Evolutionary conservation across 225 moss, liverwort and hornwort genomes (phyloP).

Genomic region (Sphagnum tenellum): DNA sequence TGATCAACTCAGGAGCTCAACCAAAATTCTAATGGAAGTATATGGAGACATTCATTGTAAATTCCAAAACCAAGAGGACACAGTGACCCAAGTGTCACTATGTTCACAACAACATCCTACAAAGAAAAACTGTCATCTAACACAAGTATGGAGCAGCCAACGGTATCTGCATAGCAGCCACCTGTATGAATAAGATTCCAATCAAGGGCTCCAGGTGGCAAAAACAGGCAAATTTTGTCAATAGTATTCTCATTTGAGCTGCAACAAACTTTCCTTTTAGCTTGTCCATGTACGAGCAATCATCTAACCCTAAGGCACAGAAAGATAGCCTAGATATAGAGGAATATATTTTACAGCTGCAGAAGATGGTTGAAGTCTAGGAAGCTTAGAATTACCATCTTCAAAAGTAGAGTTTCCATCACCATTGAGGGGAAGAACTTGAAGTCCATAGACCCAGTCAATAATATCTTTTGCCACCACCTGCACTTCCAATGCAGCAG

Average conservation of each 20-base stretch:
- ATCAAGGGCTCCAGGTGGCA: too few species aligned
- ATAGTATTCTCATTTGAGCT: too few species aligned
- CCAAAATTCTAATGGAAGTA: not conserved
- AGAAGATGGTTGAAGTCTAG: not conserved
- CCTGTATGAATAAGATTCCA: too few species aligned
- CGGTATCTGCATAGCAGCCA: too few species aligned
- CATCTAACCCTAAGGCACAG: too few species aligned
- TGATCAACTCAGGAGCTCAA: not conserved
- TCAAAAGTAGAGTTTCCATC: constrained; percentile 24
- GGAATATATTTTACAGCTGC: not conserved
- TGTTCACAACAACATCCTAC: too few species aligned
- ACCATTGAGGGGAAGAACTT: constrained; percentile 66
- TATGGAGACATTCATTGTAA: not conserved
- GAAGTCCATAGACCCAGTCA: constrained; percentile 86
- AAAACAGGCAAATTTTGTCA: too few species aligned
- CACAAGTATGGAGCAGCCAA: too few species aligned
- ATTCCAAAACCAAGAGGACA: not conserved
- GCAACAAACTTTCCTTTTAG: too few species aligned
- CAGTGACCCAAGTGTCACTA: not conserved
- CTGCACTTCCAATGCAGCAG: constrained; percentile 23
- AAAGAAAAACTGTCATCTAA: too few species aligned
- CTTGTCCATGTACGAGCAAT: too few species aligned
- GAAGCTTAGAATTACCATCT: constrained; percentile 20
- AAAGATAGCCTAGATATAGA: not conserved
- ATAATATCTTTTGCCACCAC: constrained; percentile 59